Conservation (phyloP, 495 filamentous ascomycete species). For the Recurvomyces mirabilis region DNA sequence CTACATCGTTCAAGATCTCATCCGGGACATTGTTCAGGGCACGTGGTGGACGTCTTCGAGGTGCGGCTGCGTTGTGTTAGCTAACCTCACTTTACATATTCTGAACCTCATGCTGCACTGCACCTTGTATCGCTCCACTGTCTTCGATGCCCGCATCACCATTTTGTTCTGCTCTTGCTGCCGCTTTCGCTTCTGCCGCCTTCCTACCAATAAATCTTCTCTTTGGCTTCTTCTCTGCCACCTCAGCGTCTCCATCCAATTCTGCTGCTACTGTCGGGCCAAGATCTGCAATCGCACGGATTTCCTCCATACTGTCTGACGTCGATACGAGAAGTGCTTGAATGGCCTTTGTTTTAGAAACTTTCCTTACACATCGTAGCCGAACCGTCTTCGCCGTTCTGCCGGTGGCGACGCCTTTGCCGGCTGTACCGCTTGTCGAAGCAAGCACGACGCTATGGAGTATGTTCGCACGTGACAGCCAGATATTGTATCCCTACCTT, state of each 20-base stretch:
- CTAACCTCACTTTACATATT: neutral
- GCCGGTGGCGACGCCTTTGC: too few relatives aligned
- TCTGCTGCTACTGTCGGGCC: conserved; percentile 22
- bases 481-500: too few relatives aligned
- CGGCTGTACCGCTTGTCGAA: too few relatives aligned
- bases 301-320: conserved; percentile 35
- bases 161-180: conserved; percentile 19
- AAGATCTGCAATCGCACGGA: conserved; percentile 27
- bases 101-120: conserved; percentile 2
- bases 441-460: too few relatives aligned
- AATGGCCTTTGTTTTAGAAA: too few relatives aligned
- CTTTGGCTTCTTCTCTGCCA: conserved; percentile 28
- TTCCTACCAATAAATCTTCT: conserved; percentile 31
- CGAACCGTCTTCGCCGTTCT: too few relatives aligned
- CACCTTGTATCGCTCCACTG: conserved; percentile 33
- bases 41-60: conserved; percentile 56
- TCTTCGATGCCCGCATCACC: conserved; percentile 30
- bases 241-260: conserved; percentile 22
- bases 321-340: too few relatives aligned
- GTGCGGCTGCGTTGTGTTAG: conserved; percentile 26
- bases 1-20: conserved; percentile 73
- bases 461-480: too few relatives aligned
- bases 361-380: too few relatives aligned
- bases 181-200: conserved; percentile 25
- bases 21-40: conserved; percentile 80